Evolutionary conservation across 2,329 filamentous ascomycete genomes (phyloP).

Genomic region (Colletotrichum sp.): DNA sequence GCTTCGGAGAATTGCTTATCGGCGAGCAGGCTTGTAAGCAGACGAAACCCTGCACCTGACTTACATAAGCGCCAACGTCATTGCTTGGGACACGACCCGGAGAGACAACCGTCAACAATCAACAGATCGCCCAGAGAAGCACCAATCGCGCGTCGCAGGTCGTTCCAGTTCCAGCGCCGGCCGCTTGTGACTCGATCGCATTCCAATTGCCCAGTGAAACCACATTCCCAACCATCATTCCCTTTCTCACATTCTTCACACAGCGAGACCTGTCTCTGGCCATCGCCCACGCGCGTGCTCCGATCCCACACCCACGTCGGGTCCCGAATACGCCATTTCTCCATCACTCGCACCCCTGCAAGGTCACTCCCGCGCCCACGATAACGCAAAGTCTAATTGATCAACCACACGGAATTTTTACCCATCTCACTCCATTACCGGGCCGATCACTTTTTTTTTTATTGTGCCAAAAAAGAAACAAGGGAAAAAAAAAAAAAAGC

Average conservation of each 20-base stretch:
- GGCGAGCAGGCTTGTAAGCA: not conserved
- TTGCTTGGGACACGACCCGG: not conserved
- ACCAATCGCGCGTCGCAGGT: not conserved
- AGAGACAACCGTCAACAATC: not conserved
- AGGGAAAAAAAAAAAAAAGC: not conserved
- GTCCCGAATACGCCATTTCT: not conserved
- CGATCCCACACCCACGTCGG: not conserved
- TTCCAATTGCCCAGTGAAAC: not conserved
- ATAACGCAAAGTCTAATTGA: conserved; percentile 17
- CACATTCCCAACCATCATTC: not conserved
- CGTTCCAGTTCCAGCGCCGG: not conserved
- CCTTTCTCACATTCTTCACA: not conserved
- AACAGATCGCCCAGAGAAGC: conserved; percentile 8
- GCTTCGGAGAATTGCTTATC: not conserved
- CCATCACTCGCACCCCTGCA: conserved; percentile 3
- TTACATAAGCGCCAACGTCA: conserved; percentile 11
- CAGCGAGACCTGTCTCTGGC: not conserved
- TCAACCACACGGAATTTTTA: not conserved
- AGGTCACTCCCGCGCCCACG: conserved; percentile 1
- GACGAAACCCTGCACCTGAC: not conserved
- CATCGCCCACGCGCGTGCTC: not conserved
- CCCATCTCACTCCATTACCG: not conserved
- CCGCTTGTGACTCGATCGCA: not conserved
- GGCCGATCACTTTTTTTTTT: not conserved
- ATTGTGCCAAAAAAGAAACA: not conserved